Conservation (phyloP, 1,139 yeast genomes). For the Yamadazyma dendronema region DNA sequence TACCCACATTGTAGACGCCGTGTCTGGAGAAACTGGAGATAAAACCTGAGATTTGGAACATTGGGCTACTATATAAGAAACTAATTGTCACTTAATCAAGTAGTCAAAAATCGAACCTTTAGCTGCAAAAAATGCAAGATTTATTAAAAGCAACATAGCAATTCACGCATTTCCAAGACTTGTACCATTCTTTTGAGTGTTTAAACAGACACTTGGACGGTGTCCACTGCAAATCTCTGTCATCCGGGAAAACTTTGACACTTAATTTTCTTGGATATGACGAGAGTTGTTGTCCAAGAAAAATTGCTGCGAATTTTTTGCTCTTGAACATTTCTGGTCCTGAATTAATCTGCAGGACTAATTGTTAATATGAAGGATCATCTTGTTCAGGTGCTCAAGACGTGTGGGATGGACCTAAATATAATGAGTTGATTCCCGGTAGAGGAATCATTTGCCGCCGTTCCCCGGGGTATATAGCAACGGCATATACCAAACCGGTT, state of each 20-base stretch:
- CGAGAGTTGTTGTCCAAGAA: neutral
- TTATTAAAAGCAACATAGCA: neutral
- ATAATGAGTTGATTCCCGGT: too few relatives aligned
- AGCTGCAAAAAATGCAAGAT: too few relatives aligned
- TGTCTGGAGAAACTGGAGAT: conserved; percentile 1
- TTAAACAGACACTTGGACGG: too few relatives aligned
- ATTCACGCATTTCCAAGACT: neutral
- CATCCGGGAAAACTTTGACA: conserved; percentile 3
- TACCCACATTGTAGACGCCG: neutral
- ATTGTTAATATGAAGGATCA: neutral
- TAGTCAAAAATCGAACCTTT: too few relatives aligned
- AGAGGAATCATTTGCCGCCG: too few relatives aligned
- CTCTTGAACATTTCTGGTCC: conserved; percentile 2
- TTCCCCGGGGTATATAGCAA: too few relatives aligned
- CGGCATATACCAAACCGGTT: too few relatives aligned
- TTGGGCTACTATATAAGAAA: too few relatives aligned
- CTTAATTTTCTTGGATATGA: neutral
- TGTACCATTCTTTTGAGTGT: neutral
- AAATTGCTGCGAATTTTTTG: neutral
- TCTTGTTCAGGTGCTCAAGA: neutral
- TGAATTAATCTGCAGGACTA: neutral
- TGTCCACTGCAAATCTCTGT: conserved; percentile 1
- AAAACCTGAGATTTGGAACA: neutral
- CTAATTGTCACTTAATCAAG: too few relatives aligned
- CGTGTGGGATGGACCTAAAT: neutral